Base-by-base conservation (phyloP, 2,329 filamentous ascomycete genomes). In the Balansia obtecta region DNA sequence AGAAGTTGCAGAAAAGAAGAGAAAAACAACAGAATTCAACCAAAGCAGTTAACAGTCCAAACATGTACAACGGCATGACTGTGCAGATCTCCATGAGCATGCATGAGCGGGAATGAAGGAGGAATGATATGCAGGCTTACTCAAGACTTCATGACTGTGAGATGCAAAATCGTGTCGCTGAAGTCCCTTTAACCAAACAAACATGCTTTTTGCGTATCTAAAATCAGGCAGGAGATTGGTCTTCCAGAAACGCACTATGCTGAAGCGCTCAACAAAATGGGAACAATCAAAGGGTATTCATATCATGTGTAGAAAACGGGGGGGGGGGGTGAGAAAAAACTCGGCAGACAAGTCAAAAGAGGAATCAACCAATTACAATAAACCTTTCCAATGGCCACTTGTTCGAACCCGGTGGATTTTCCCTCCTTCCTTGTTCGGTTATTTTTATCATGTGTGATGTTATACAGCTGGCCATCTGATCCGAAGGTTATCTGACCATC, bases 401-500 rank as follows among this genome's bases (percentile, higher is more conserved):
- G n/a, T n/a, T 27, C 27, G 27, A 8, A 27, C 7, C 27, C 5
- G 27, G 27, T 27, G 27, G 27, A 27, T 27, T 27, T 27, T 27
- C 27, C 4, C 4, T 6, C 7, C 27, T 27, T 27, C 5, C 27
- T 27, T 27, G 27, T 27, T 8, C 27, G 27, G 27, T 27, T 27
- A 27, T 8, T 27, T 27, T 7, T 7, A 27, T 27, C 6, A 6
- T 4, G 18, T 33, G n/a, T 40, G 13, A 10, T 48, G n/a, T 39
- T 46, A 65, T 27, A 66, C 60, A 30, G 69, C 70, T 2, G 75
- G 75, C 85, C 85, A 90, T 50, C 85, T 74, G 50, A 79, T 76
- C 55, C 83, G 82, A 59, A 97, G 71, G 1, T 88, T 89, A 52
- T 94, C 87, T 2, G 84, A 82, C 93, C 93, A 98, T 42, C 91